phyloP scores from a whole-genome alignment of 805 yeast species.

The Torulaspora quercuum region DNA sequence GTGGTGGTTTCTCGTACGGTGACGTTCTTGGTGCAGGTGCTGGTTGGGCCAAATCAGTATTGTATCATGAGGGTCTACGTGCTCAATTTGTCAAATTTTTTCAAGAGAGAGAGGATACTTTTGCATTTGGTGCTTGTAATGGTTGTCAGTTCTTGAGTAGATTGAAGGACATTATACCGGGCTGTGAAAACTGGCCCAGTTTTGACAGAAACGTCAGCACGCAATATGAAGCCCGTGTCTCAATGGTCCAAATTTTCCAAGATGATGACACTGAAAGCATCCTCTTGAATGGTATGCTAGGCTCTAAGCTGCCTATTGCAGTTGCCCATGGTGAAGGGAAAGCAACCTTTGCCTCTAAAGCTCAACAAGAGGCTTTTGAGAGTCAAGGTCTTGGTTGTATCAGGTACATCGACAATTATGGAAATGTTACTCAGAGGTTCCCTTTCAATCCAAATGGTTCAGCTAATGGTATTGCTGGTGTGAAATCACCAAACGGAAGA shows the following conservation, averaged over 20 bases:
- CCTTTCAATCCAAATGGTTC: constrained; percentile 98
- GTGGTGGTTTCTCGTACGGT: constrained; percentile 99
- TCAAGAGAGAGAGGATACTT: constrained; percentile 83
- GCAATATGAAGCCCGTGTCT: constrained; percentile 94
- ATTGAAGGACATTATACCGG: constrained; percentile 79
- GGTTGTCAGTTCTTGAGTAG: constrained; percentile 96
- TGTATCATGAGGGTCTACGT: constrained; percentile 76
- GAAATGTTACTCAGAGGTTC: constrained; percentile 72
- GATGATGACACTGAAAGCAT: constrained; percentile 49
- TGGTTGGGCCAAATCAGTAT: constrained; percentile 97
- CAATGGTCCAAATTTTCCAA: constrained; percentile 73
- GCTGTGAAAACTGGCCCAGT: constrained; percentile 87
- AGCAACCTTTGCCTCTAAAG: constrained; percentile 60
- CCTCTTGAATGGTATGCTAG: constrained; percentile 85
- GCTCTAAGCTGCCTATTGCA: constrained; percentile 92
- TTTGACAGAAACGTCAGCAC: constrained; percentile 89
- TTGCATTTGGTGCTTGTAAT: constrained; percentile 97
- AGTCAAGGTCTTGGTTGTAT: constrained; percentile 57
- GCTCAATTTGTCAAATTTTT: constrained; percentile 75
- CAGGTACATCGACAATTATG: constrained; percentile 88
- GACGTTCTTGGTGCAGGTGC: constrained; percentile 98
- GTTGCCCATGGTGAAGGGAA: constrained; percentile 99
- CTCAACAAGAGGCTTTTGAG: constrained; percentile 48
- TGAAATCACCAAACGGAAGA: constrained; percentile 85
- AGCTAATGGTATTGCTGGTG: constrained; percentile 88